Evolutionary conservation across 176 grass and related monocot genomes (phyloP).

Genomic region (Eragrostis curvula): DNA sequence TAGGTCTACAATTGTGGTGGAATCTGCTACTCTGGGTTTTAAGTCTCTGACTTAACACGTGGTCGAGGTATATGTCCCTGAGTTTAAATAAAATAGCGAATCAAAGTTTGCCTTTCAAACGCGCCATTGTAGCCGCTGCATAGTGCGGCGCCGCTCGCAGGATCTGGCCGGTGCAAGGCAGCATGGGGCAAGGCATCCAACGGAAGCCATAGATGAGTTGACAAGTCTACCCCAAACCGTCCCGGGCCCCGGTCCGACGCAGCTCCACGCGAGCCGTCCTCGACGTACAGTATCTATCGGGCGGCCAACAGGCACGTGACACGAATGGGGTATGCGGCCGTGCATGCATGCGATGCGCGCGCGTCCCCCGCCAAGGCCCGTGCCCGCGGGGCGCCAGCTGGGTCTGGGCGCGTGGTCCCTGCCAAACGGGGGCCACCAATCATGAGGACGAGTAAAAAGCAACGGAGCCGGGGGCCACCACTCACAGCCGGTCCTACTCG

Average conservation of each 20-base stretch:
- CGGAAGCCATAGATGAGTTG: background rate
- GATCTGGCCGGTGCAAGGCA: background rate
- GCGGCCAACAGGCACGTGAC: conserved; percentile 16
- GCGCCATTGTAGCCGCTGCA: no score
- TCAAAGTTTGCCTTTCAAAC: no score
- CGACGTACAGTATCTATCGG: conserved; percentile 20
- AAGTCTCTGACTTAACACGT: no score
- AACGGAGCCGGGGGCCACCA: background rate
- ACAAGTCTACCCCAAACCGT: background rate
- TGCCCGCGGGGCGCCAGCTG: conserved; percentile 31
- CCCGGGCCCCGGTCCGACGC: background rate
- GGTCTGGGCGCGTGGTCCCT: background rate
- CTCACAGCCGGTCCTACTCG: background rate
- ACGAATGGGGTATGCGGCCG: background rate
- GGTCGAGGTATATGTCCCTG: no score
- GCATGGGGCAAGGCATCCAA: background rate
- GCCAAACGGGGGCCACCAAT: conserved; percentile 21
- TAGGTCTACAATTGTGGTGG: no score
- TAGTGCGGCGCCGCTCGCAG: no score
- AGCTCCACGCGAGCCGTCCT: background rate
- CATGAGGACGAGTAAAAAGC: conserved; percentile 33
- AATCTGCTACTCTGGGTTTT: no score
- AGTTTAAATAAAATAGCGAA: no score
- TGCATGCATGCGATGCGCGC: background rate
- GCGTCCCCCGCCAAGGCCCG: background rate